Conservation (phyloP, 163 green algal genomes). For the Chlamydomonas reinhardtii region DNA sequence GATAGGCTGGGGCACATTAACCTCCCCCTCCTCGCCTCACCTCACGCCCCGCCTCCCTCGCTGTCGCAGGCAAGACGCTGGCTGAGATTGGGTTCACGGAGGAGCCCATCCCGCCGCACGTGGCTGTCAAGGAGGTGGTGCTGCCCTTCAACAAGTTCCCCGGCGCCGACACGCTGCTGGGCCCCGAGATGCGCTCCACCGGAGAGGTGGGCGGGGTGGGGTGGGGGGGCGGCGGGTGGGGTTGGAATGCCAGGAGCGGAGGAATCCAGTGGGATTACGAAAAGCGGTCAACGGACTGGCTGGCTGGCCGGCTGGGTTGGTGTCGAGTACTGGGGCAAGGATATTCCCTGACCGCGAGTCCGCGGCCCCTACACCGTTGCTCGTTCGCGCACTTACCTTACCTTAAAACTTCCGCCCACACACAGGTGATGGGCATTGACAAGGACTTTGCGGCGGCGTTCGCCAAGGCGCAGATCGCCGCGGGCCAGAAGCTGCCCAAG, state of each 20-base stretch:
- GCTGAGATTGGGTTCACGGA: slow-evolving; percentile 88
- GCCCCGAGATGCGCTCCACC: slow-evolving; percentile 95
- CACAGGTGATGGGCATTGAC: slow-evolving; percentile 95
- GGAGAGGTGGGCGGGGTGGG: slow-evolving; percentile 67
- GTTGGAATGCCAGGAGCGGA: neutral
- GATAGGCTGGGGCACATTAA: too few species aligned
- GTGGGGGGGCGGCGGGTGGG: slow-evolving; percentile 65
- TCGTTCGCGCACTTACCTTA: too few species aligned
- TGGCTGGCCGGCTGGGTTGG: too few species aligned
- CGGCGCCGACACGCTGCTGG: slow-evolving; percentile 78
- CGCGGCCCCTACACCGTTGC: too few species aligned
- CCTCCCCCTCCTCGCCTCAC: too few species aligned
- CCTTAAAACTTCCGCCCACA: too few species aligned
- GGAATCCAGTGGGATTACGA: neutral
- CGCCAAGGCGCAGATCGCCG: slow-evolving; percentile 92
- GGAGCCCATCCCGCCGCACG: slow-evolving; percentile 88
- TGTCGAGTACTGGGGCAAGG: too few species aligned
- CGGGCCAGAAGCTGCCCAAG: slow-evolving; percentile 77
- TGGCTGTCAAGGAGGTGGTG: slow-evolving; percentile 98
- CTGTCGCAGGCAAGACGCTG: slow-evolving; percentile 74
- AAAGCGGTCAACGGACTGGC: too few species aligned
- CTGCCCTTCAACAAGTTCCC: slow-evolving; percentile 99
- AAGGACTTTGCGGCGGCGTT: slow-evolving; percentile 89
- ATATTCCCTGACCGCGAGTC: too few species aligned
- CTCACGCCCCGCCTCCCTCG: too few species aligned